These are phyloP conservation scores for Pichia sp. DNA, from an alignment of 1,139 yeast species.

Conservation along the genomic window DNA sequence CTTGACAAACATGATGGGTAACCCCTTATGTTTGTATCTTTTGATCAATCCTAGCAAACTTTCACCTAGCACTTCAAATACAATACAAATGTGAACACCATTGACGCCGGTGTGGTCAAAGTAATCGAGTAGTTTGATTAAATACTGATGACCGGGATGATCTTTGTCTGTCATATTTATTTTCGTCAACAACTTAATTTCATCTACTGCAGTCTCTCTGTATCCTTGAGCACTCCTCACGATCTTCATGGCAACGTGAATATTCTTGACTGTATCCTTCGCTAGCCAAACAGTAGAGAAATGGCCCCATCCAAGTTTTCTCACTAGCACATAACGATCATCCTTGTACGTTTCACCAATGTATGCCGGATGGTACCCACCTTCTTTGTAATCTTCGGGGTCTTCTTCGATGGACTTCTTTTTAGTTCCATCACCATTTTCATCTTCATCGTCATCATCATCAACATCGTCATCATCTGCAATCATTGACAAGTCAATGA, in stretches of 20 bases:
- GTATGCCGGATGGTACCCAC: conserved; percentile 84
- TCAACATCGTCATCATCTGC: conserved; percentile 15
- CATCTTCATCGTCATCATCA: conserved; percentile 15
- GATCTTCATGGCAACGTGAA: conserved; percentile 77
- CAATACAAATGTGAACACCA: conserved; percentile 84
- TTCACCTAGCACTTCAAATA: conserved; percentile 83
- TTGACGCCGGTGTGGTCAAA: conserved; percentile 75
- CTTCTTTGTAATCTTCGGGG: conserved; percentile 62
- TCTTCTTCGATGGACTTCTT: conserved; percentile 50
- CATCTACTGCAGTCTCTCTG: conserved; percentile 83
- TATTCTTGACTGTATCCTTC: conserved; percentile 43
- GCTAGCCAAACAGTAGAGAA: conserved; percentile 89
- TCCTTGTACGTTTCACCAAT: conserved; percentile 66
- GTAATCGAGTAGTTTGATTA: conserved; percentile 65
- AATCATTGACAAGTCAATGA: conserved; percentile 13
- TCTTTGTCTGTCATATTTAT: conserved; percentile 41
- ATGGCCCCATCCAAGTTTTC: conserved; percentile 91
- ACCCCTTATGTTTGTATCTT: conserved; percentile 60
- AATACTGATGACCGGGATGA: conserved; percentile 68
- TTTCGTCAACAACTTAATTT: conserved; percentile 53
- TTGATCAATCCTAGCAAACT: conserved; percentile 65
- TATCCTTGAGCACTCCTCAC: conserved; percentile 56
- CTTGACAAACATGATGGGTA: conserved; percentile 68
- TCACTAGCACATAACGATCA: conserved; percentile 55
- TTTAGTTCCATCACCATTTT: conserved; percentile 16